Conservation (phyloP, 1,284 basidiomycete genomes). For the Austroboletus novae-zelandiae region DNA sequence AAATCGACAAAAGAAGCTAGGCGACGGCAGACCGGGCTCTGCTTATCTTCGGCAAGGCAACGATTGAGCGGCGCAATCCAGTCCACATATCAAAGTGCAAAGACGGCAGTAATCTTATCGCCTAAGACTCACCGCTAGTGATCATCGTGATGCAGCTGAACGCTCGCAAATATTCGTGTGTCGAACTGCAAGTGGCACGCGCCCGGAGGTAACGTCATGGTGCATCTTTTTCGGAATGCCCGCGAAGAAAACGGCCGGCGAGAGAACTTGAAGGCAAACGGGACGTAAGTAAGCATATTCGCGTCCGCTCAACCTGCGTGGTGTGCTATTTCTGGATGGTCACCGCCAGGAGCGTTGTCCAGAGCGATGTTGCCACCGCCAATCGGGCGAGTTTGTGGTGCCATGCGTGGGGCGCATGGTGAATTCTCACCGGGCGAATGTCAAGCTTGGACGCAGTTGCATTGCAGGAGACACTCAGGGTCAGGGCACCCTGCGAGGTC, state of each 20-base stretch:
- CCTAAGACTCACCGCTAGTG: not conserved
- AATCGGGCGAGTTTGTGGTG: conserved; percentile 10
- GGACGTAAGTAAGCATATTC: too few species aligned
- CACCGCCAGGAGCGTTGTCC: too few species aligned
- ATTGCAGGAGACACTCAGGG: conserved; percentile 16
- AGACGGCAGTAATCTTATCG: not conserved
- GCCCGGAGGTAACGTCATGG: too few species aligned
- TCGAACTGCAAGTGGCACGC: too few species aligned
- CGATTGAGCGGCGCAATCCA: not conserved
- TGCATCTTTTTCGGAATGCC: too few species aligned
- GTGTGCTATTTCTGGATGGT: too few species aligned
- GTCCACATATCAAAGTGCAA: not conserved
- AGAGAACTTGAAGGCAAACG: too few species aligned
- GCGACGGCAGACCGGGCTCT: not conserved
- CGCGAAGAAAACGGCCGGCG: too few species aligned
- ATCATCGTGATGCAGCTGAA: too few species aligned
- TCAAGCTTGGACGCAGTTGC: not conserved
- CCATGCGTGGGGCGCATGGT: conserved; percentile 12
- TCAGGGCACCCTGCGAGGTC: conserved; percentile 19
- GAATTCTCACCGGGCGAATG: conserved; percentile 3
- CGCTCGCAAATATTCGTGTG: too few species aligned
- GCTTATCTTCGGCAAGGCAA: not conserved
- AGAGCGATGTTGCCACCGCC: too few species aligned
- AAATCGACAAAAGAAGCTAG: not conserved
- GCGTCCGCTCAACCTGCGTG: too few species aligned